Conservation (phyloP, 768 basidiomycete species). For the Naganishia kalamii region DNA sequence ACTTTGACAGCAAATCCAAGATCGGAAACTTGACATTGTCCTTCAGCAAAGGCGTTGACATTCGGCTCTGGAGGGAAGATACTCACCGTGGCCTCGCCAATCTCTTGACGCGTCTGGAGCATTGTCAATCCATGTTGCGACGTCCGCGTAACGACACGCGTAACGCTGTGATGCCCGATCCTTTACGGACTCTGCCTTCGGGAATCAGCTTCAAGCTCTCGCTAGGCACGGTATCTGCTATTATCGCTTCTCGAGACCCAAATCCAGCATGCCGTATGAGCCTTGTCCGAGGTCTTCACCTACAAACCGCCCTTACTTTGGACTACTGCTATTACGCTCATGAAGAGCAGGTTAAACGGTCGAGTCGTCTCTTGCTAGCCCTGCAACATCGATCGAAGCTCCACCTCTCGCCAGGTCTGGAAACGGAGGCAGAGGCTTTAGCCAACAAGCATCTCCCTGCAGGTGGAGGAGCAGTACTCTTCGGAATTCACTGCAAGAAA, state of each 20-base stretch:
- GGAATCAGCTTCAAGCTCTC: slow-evolving; percentile 59
- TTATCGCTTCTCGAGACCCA: slow-evolving; percentile 71
- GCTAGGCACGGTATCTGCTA: slow-evolving; percentile 59
- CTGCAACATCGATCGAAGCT: slow-evolving; percentile 35
- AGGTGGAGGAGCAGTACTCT: slow-evolving; percentile 33
- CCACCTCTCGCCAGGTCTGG: slow-evolving; percentile 38
- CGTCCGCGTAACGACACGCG: slow-evolving; percentile 8
- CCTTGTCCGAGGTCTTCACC: slow-evolving; percentile 35
- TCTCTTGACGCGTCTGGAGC: background rate
- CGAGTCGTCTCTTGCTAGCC: slow-evolving; percentile 28
- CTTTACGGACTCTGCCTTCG: slow-evolving; percentile 51
- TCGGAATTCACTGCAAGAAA: background rate
- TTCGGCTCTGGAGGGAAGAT: slow-evolving; percentile 8
- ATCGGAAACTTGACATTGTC: slow-evolving; percentile 5
- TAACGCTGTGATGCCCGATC: background rate
- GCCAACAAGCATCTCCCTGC: slow-evolving; percentile 20
- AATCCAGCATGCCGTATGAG: slow-evolving; percentile 64
- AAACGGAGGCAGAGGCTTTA: slow-evolving; percentile 39
- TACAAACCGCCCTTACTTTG: slow-evolving; percentile 29
- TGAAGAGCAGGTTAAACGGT: slow-evolving; percentile 28
- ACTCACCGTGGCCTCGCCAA: background rate
- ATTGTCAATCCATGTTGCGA: background rate
- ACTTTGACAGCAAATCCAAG: slow-evolving; percentile 1
- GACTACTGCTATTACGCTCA: slow-evolving; percentile 39
- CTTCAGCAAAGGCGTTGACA: background rate